Evolutionary conservation across 1,284 basidiomycete genomes (phyloP), one percentile per base, ranked within the genome.

Genomic region (Ustilago shanxiensis): DNA sequence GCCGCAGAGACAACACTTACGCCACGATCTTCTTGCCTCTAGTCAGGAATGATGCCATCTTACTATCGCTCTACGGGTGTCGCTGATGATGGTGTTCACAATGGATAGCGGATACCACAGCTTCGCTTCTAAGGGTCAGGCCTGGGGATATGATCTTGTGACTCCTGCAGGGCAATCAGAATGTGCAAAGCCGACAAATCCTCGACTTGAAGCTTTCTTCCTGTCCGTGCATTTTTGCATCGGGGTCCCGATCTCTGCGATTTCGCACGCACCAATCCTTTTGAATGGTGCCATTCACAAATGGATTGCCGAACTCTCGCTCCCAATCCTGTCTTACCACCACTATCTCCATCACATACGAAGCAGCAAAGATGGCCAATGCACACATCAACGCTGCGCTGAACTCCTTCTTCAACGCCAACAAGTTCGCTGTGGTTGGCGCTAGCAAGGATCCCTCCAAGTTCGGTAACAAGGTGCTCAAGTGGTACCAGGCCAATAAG

Each of bases 401-500:
- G 14, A 66, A 66, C 49, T 37, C 50, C 54, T 84, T 84, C 66
- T 84, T 84, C 53, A 47, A 28, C 24, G 77, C 83, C 1, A 56
- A 50, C 54, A 76, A 72, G 47, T 84, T 66, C 57, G 81, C 81
- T 22, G 82, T 84, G 5, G 76, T 83, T 3, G 83, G 83, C 2
- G 82, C 83, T 1, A 83, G 80, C 51, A 78, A 75, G 35, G 80
- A 85, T 50, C 76, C 75, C 3, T 63, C 69, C 52, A 83, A 84
- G 69, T 82, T 72, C 54, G 83, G 83, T 1, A 83, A 85, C 72
- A 81, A 81, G 67, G 81, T 83, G 11, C 56, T 85, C 9, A 80
- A 79, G 31, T 85, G 83, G 84, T 85, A 85, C 51, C 73, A 81
- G 31, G 57, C 72, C 9, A 60, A 77, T 41, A 50, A 71, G 18